Conservation (phyloP, 257 asterid species). For the Anisodus tanguticus region DNA sequence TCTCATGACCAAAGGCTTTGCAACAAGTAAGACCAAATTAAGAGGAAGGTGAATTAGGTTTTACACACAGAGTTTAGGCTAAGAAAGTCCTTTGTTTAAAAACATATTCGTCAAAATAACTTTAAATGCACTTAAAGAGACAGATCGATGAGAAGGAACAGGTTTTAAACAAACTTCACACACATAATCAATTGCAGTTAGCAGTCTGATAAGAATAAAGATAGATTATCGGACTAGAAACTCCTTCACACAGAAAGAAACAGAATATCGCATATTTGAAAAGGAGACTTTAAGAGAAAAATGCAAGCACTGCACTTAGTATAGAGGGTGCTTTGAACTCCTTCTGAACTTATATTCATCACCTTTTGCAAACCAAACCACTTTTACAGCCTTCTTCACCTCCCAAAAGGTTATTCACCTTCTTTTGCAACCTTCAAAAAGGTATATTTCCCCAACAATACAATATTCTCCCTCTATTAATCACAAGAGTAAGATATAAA, state of each 20-base stretch:
- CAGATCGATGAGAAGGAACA: not conserved
- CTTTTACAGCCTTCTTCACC: not conserved
- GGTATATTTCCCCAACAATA: not conserved
- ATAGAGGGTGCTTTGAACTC: not conserved
- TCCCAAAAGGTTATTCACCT: too few relatives aligned
- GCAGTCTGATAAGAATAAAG: too few relatives aligned
- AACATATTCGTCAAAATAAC: not conserved
- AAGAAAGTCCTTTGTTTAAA: not conserved
- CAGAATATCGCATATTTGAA: not conserved
- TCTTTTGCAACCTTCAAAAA: not conserved
- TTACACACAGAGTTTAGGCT: not conserved
- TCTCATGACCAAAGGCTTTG: not conserved
- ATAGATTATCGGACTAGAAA: not conserved
- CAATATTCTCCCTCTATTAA: not conserved
- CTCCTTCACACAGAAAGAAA: not conserved
- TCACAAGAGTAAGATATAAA: not conserved
- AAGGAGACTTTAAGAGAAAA: not conserved
- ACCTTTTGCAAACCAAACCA: not conserved
- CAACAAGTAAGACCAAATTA: not conserved
- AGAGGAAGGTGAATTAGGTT: not conserved
- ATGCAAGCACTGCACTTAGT: not conserved
- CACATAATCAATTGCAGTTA: not conserved
- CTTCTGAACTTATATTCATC: not conserved
- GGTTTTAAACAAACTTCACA: not conserved
- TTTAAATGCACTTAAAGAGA: not conserved